phyloP scores from a whole-genome alignment of 2,329 filamentous ascomycete genomes.

The Aspergillus pseudoglaucus region DNA sequence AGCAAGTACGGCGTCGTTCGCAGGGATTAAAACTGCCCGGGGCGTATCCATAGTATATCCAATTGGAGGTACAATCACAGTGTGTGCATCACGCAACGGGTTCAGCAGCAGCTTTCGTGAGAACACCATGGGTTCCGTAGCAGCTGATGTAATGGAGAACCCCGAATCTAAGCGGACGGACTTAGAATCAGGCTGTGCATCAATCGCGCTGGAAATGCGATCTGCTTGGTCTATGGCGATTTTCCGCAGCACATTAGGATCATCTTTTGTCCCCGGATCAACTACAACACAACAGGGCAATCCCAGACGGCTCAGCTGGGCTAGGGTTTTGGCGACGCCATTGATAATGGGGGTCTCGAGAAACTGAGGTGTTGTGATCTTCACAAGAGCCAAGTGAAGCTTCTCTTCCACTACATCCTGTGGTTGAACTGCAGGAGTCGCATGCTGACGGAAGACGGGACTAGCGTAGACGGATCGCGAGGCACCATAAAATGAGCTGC shows the following conservation, averaged over 20 bases:
- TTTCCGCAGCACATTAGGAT: slow-evolving; percentile 34
- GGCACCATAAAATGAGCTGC: slow-evolving; percentile 53
- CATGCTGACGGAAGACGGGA: slow-evolving; percentile 54
- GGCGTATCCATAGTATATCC: slow-evolving; percentile 52
- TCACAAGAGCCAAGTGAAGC: slow-evolving; percentile 76
- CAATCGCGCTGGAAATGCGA: slow-evolving; percentile 68
- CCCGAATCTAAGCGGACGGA: slow-evolving; percentile 62
- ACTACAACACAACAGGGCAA: slow-evolving; percentile 76
- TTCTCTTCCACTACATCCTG: slow-evolving; percentile 42
- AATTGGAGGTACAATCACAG: slow-evolving; percentile 63
- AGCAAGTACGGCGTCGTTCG: slow-evolving; percentile 65
- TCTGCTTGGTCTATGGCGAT: slow-evolving; percentile 58
- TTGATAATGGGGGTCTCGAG: slow-evolving; percentile 62
- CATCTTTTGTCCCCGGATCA: slow-evolving; percentile 54
- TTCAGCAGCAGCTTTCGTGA: slow-evolving; percentile 53
- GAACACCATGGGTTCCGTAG: slow-evolving; percentile 27
- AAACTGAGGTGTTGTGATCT: slow-evolving; percentile 66
- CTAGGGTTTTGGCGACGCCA: slow-evolving; percentile 75
- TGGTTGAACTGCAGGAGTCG: slow-evolving; percentile 34
- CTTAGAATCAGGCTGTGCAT: slow-evolving; percentile 60
- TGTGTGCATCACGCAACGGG: slow-evolving; percentile 60
- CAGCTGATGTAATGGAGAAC: slow-evolving; percentile 34
- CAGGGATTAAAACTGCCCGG: slow-evolving; percentile 43
- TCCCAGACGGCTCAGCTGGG: slow-evolving; percentile 75
- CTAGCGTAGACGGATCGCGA: slow-evolving; percentile 52